Evolutionary conservation across 768 basidiomycete genomes (phyloP).

Genomic region (Gymnopilus junonius): DNA sequence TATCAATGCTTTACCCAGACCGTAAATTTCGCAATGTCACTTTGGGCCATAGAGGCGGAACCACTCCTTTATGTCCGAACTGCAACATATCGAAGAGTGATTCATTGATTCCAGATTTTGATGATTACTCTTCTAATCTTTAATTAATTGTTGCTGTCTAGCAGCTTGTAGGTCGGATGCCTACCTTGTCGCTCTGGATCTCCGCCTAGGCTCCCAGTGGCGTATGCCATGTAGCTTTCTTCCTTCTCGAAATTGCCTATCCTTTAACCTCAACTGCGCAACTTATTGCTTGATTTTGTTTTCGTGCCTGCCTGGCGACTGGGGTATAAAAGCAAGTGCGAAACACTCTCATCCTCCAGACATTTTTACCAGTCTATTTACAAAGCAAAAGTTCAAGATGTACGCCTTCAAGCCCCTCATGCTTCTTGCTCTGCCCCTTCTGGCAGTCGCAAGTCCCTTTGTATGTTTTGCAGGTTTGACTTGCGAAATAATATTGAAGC

Average conservation of each 20-base stretch:
- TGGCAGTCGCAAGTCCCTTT: constrained; percentile 28
- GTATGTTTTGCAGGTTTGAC: constrained; percentile 18
- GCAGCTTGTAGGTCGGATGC: background rate
- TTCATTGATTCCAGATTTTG: background rate
- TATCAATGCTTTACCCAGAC: background rate
- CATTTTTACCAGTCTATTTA: constrained; percentile 14
- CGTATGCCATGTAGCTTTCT: background rate
- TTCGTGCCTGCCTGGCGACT: background rate
- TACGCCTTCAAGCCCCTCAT: constrained; percentile 22
- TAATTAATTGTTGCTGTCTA: constrained; percentile 1
- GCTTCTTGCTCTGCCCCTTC: constrained; percentile 28
- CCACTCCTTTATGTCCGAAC: background rate
- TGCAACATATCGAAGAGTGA: background rate
- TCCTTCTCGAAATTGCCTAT: background rate
- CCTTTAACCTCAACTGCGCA: background rate
- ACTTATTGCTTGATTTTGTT: background rate
- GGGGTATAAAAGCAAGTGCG: constrained; percentile 10
- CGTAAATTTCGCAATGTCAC: background rate
- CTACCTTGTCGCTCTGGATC: background rate
- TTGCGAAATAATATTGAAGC: background rate
- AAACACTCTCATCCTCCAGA: constrained; percentile 10
- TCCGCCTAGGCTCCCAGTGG: constrained; percentile 1
- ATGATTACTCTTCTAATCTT: constrained; percentile 4
- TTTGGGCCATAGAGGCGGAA: background rate
- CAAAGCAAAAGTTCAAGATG: constrained; percentile 17